Evolutionary conservation across 345 rosid species (phyloP).

Genomic region (Sisymbrium irio): DNA sequence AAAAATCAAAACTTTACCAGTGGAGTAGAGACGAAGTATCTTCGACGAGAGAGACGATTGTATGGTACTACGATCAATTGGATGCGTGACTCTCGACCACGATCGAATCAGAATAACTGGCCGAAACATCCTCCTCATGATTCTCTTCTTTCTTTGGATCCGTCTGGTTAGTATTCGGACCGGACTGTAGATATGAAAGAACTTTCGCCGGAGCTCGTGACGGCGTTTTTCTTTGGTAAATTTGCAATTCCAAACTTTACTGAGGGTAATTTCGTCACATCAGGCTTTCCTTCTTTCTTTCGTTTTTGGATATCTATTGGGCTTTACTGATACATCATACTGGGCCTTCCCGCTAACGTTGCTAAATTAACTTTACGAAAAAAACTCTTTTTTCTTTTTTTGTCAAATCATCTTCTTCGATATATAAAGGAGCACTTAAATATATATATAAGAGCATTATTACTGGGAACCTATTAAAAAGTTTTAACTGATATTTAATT

Average conservation of each 20-base stretch:
- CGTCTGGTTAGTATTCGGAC: background rate
- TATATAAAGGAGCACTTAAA: too few species aligned
- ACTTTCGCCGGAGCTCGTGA: conserved; percentile 12
- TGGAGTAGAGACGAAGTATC: conserved; percentile 42
- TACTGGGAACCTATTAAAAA: too few species aligned
- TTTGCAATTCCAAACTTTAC: too few species aligned
- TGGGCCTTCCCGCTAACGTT: too few species aligned
- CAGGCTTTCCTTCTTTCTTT: background rate
- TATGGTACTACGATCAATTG: background rate
- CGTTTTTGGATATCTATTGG: background rate
- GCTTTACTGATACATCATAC: too few species aligned
- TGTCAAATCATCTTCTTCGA: too few species aligned
- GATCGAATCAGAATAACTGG: conserved; percentile 26
- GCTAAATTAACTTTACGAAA: too few species aligned
- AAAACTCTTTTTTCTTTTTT: too few species aligned
- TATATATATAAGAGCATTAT: too few species aligned
- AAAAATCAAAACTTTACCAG: conserved; percentile 32
- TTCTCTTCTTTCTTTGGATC: background rate
- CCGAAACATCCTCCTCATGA: conserved; percentile 33
- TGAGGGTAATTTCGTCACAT: background rate
- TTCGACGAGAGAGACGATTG: conserved; percentile 27
- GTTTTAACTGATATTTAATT: too few species aligned
- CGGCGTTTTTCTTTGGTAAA: conserved; percentile 1
- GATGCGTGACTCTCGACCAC: conserved; percentile 20
- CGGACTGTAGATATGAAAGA: background rate